Base-by-base conservation (phyloP, 495 filamentous ascomycete species). In the Penicillium coffeae region DNA sequence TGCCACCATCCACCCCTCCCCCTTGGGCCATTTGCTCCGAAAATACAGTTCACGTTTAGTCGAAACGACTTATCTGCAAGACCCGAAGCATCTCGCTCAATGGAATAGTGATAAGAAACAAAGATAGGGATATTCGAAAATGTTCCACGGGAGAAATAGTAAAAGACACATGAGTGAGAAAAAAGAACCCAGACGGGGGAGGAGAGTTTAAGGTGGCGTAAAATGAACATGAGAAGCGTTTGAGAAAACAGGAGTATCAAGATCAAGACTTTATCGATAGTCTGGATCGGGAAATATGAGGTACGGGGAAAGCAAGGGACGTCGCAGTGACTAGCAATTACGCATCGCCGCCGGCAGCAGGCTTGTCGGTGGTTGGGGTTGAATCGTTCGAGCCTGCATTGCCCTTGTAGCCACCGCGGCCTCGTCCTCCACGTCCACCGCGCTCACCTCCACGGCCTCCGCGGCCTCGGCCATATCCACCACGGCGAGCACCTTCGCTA, bases 401-500 rank as follows among this genome's bases (percentile, higher is more conserved):
- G n/a, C 57, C 71, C 60, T 65, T 72, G 59, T 80, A 77, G 7
- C 81, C 79, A 22, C 84, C 81, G 13, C 78, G 77, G 43, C 44
- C 63, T 54, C 68, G 71, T 33, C 73, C 63, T 27, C 64, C 59
- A 38, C 68, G 68, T 39, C 69, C 69, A 35, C 62, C 70, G 40
- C 73, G 63, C 30, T 73, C 61, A 46, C 80, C 76, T 42, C 86
- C 76, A 38, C 81, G 64, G 27, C 75, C 76, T 16, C 83, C 71
- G 18, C 80, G 74, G 19, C 75, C 76, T 4, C 82, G 75, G n/a
- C 81, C 81, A 55, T 81, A 78, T 38, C 84, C 81, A 41, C 82
- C 82, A 38, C 82, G 75, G 15, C 81, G 66, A 25, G 65, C 65
- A 39, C 71, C 80, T 59, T 95, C 89, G 45, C 88, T 91, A 61